A percentile compares a stretch with the other conserved stretches of the same genome.
These are phyloP conservation scores for Populus tremula DNA, from an alignment of 345 rosid species.

Conservation along the genomic window DNA sequence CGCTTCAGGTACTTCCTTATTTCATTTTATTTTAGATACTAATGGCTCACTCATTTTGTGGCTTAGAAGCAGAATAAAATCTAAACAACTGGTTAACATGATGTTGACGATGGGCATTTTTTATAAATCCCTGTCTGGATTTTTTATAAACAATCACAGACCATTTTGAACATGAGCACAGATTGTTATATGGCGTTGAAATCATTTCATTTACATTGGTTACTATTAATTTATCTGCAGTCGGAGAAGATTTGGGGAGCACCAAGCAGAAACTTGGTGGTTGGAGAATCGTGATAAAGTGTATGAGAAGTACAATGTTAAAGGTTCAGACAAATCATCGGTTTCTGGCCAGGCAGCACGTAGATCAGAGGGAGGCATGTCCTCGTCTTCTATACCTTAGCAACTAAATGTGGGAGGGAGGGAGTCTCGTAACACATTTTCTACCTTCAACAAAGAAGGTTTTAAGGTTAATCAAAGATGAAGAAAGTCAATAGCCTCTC, in stretches of 20 bases:
- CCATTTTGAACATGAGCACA: background rate
- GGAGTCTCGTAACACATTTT: slow-evolving; percentile 16
- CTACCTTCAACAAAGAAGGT: slow-evolving; percentile 2
- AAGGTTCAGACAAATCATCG: slow-evolving; percentile 68
- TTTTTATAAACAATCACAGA: background rate
- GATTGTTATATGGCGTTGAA: background rate
- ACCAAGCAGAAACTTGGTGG: slow-evolving; percentile 98
- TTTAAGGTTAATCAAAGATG: slow-evolving; percentile 1
- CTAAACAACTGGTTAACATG: background rate
- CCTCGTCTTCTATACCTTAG: slow-evolving; percentile 48
- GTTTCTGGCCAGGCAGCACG: slow-evolving; percentile 48
- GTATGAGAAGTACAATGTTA: slow-evolving; percentile 75
- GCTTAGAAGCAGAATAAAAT: background rate
- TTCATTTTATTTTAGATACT: background rate
- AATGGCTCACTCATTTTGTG: background rate
- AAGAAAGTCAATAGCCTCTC: slow-evolving; percentile 9
- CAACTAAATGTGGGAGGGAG: slow-evolving; percentile 26
- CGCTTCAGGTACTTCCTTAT: slow-evolving; percentile 76
- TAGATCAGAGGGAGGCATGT: slow-evolving; percentile 54
- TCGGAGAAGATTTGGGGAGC: slow-evolving; percentile 90
- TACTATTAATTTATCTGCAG: slow-evolving; percentile 38
- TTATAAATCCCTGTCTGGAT: background rate
- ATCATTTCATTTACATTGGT: background rate
- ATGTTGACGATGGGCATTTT: background rate
- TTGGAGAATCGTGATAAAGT: slow-evolving; percentile 92